Conservation (phyloP, 1,284 basidiomycete species). For the Ceraceosorus bombacis region DNA sequence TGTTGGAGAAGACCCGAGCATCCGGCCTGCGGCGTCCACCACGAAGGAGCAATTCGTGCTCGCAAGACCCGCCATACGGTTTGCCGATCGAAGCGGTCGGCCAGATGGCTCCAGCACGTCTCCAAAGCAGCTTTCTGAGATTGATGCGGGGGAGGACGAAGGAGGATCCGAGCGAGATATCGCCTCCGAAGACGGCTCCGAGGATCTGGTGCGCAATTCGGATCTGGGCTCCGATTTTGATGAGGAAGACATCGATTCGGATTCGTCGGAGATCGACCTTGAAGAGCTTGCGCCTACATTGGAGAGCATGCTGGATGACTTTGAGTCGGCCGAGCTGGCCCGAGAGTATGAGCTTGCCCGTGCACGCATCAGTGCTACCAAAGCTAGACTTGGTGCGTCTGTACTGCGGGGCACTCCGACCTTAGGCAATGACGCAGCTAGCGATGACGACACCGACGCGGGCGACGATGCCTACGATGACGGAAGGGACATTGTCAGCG, state of each 20-base stretch:
- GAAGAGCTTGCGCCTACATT: constrained; percentile 31
- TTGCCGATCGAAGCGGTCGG: no score
- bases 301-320: constrained; percentile 13
- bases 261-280: constrained; percentile 32
- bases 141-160: constrained; percentile 36
- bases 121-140: no score
- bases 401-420: background rate
- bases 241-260: constrained; percentile 16
- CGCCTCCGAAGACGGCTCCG: constrained; percentile 16
- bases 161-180: constrained; percentile 70
- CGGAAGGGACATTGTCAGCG: constrained; percentile 12
- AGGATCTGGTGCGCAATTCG: constrained; percentile 10
- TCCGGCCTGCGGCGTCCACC: no score
- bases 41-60: no score
- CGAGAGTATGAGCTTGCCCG: constrained; percentile 39
- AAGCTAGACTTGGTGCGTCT: background rate
- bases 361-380: constrained; percentile 16
- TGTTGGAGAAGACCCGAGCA: constrained; percentile 35
- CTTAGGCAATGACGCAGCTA: background rate
- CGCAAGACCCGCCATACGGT: no score
- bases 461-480: constrained; percentile 21
- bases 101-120: no score
- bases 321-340: constrained; percentile 29
- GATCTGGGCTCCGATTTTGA: background rate
- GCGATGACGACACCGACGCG: constrained; percentile 1